Evolutionary conservation across 2,329 filamentous ascomycete species (phyloP), one percentile per base, ranked within the genome.

Genomic region (Plenodomus lindquistii): DNA sequence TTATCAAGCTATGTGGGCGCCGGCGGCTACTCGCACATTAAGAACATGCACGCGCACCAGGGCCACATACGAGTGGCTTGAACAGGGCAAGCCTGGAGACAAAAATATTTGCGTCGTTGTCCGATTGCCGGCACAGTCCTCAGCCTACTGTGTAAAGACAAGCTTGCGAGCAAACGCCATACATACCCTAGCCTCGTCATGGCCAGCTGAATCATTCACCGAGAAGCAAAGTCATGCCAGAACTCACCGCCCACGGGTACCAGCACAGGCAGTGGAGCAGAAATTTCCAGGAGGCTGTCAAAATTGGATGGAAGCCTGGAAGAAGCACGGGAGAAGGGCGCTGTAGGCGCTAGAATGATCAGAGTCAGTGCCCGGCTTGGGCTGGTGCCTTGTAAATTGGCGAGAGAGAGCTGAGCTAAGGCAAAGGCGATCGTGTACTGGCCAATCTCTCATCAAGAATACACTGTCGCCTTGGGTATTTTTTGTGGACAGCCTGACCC

Each of bases 311-410:
- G 70, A 71, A 72, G 66, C 47, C 52, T 65, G 55, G 59, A 59
- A 66, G 69, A 72, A 72, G 66, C 55, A 61, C 69, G 69, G 69
- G 62, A 71, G 70, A 71, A 72, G 66, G 55, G 40, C 57, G 56
- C 55, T 54, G 57, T 42, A 48, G 42, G 54, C 56, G 59, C 65
- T 55, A 63, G 61, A 65, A 66, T 54, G 46, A 61, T 50, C 49
- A 50, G 55, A 31, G 42, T 39, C 51, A 51, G 49, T 48, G 48
- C 55, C 48, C 36, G 45, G 35, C 35, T 40, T 54, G 54, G 59
- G 53, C 59, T 59, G 46, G 42, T 53, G n/a, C n/a, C n/a, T n/a
- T n/a, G n/a, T n/a, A n/a, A n/a, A n/a, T n/a, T n/a, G n/a, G n/a
- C n/a, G n/a, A n/a, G n/a, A n/a, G n/a, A n/a, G n/a, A n/a, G n/a